Conservation (phyloP, 106 monocot species). For the Allium sativum region DNA sequence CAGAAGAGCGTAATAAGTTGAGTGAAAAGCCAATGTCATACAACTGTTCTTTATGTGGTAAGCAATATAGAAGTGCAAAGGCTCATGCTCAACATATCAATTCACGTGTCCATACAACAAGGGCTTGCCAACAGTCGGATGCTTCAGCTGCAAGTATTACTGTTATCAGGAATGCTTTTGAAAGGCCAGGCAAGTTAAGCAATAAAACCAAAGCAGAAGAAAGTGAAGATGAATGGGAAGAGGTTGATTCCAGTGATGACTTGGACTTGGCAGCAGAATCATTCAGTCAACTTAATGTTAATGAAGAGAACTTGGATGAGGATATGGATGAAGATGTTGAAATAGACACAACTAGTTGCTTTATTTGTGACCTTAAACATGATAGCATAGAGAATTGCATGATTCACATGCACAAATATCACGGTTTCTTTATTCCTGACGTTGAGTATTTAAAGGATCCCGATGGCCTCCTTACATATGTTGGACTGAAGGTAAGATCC, state of each 20-base stretch:
- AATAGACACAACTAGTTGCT: constrained; percentile 70
- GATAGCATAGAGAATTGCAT: constrained; percentile 62
- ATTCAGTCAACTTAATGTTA: constrained; percentile 26
- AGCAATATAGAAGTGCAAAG: constrained; percentile 75
- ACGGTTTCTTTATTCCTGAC: constrained; percentile 96
- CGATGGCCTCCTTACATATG: constrained; percentile 66
- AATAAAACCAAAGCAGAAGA: constrained; percentile 17
- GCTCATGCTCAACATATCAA: constrained; percentile 91
- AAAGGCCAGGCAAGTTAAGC: constrained; percentile 24
- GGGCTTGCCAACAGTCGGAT: constrained; percentile 51
- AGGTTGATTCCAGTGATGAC: constrained; percentile 49
- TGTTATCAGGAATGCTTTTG: constrained; percentile 28
- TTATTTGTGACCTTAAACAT: constrained; percentile 72
- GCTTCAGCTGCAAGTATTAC: constrained; percentile 30
- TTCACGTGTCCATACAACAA: constrained; percentile 44
- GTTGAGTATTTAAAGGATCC: constrained; percentile 91
- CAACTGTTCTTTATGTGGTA: constrained; percentile 71
- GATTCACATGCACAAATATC: constrained; percentile 92
- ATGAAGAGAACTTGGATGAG: constrained; percentile 26
- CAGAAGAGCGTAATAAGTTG: constrained; percentile 46
- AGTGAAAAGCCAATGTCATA: constrained; percentile 46
- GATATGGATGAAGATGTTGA: constrained; percentile 61
- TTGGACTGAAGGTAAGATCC: constrained; percentile 67
- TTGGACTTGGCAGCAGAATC: constrained; percentile 34
- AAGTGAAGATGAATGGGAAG: constrained; percentile 88